A percentile compares a stretch with the other conserved stretches of the same genome.
Conservation (phyloP, 768 basidiomycete genomes). For the Macrolepiota fuliginosa region DNA sequence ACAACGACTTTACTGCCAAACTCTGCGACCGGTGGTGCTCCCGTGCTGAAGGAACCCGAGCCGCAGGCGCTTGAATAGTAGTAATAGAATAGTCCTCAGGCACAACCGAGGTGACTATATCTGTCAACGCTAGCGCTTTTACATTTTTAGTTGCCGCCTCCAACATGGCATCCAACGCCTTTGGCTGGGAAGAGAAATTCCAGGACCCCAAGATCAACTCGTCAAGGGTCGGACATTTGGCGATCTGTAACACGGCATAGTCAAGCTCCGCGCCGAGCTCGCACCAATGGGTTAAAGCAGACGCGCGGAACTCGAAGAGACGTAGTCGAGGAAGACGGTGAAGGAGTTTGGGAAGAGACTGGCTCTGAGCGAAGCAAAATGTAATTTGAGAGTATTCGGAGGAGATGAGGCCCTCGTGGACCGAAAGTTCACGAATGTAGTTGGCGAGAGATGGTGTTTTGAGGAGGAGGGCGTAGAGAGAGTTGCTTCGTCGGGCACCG, state of each 20-base stretch:
- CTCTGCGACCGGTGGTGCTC: neutral
- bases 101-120: slow-evolving; percentile 7
- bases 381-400: slow-evolving; percentile 4
- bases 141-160: neutral
- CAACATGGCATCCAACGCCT: slow-evolving; percentile 4
- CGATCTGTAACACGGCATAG: neutral
- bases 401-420: slow-evolving; percentile 10
- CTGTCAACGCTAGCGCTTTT: slow-evolving; percentile 1
- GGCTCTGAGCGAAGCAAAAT: slow-evolving; percentile 6
- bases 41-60: neutral
- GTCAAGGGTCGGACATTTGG: neutral
- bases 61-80: neutral
- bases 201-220: slow-evolving; percentile 10
- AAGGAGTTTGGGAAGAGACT: slow-evolving; percentile 8
- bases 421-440: slow-evolving; percentile 11
- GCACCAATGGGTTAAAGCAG: slow-evolving; percentile 9
- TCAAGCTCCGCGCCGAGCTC: slow-evolving; percentile 11
- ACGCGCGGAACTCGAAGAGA: slow-evolving; percentile 10
- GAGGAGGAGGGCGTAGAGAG: slow-evolving; percentile 2
- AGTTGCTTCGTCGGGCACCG: slow-evolving; percentile 1
- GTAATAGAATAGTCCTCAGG: neutral
- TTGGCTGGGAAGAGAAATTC: slow-evolving; percentile 11
- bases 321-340: slow-evolving; percentile 6
- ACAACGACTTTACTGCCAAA: neutral
- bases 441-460: neutral